Evolutionary conservation across 164 flowering plant genomes (phyloP).

Genomic region (Houttuynia cordata): DNA sequence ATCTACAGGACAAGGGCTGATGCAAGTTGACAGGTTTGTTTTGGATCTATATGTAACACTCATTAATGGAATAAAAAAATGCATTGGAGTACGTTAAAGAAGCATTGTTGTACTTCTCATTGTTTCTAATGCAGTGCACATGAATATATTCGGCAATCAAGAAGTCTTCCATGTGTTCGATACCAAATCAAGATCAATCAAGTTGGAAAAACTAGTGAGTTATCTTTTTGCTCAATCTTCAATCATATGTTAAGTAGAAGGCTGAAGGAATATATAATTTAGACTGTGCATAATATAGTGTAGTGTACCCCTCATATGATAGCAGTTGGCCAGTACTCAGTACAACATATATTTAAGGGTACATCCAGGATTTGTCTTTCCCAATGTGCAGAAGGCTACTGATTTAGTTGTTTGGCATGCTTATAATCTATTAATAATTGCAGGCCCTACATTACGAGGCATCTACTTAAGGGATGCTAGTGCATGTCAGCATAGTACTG

Average conservation of each 20-base stretch:
- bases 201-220: constrained; percentile 68
- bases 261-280: too few species aligned
- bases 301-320: not conserved
- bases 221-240: not conserved
- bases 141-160: constrained; percentile 52
- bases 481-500: constrained; percentile 55
- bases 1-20: constrained; percentile 84
- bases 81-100: not conserved
- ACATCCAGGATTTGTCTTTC: not conserved
- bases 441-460: constrained; percentile 75
- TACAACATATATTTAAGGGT: too few species aligned
- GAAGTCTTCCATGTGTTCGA: constrained; percentile 45
- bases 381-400: not conserved
- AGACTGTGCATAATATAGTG: not conserved
- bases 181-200: constrained; percentile 59
- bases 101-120: not conserved
- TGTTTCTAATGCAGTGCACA: constrained; percentile 47
- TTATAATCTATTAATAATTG: constrained; percentile 6
- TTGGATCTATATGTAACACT: not conserved
- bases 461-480: constrained; percentile 77
- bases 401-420: not conserved
- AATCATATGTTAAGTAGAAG: not conserved
- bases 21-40: constrained; percentile 94
- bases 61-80: not conserved
- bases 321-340: too few species aligned